Percentiles rank a stretch among this genome's conserved stretches.
These are phyloP conservation scores for Macrophomina tecta DNA, from an alignment of 2,329 filamentous ascomycete species.

Conservation along the genomic window DNA sequence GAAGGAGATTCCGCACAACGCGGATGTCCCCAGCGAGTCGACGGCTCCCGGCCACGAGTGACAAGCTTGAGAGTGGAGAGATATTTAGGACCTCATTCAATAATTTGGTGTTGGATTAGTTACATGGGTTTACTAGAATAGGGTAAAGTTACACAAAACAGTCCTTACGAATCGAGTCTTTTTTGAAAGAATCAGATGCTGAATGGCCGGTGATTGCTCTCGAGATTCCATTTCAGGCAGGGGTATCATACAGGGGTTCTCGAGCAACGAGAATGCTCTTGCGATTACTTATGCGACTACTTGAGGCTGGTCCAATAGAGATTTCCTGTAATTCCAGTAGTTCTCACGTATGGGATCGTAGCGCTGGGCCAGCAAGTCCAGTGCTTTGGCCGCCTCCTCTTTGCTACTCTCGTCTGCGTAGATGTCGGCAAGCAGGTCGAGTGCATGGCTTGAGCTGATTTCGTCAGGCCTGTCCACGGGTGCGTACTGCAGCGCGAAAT, in stretches of 20 bases:
- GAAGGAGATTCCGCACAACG: conserved; percentile 23
- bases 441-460: conserved; percentile 66
- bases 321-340: conserved; percentile 85
- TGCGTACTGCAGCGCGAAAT: conserved; percentile 62
- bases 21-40: conserved; percentile 21
- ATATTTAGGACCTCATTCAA: too few relatives aligned
- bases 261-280: neutral
- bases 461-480: conserved; percentile 54
- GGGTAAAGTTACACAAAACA: neutral
- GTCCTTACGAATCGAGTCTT: neutral
- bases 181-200: neutral
- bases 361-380: conserved; percentile 77
- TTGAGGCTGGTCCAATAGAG: conserved; percentile 44
- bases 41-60: conserved; percentile 14
- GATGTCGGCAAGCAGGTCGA: conserved; percentile 76
- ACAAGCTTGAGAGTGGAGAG: neutral
- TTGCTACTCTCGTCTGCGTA: conserved; percentile 61
- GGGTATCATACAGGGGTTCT: conserved; percentile 24
- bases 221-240: neutral
- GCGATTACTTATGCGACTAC: conserved; percentile 24
- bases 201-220: neutral
- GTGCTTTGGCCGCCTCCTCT: conserved; percentile 69
- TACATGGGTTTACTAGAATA: neutral
- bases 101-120: neutral
- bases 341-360: conserved; percentile 91